Base-by-base conservation (phyloP, 1,284 basidiomycete species). In the Apiotrichum gracile region DNA sequence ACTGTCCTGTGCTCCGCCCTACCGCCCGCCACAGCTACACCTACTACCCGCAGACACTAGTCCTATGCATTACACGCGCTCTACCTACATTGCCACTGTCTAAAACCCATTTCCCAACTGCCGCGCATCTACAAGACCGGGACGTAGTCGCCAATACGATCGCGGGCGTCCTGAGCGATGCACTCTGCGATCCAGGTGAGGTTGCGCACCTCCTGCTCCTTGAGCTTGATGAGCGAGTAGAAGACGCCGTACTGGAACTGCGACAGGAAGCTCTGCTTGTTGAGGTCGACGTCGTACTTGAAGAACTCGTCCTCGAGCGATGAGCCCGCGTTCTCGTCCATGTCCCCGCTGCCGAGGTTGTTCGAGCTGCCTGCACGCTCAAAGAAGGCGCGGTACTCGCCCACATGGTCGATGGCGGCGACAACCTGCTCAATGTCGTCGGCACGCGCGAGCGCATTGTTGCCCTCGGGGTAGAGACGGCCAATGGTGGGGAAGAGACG, bases 151-250 rank as follows among this genome's bases (percentile, higher is more conserved):
- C 91, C 85, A 76, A 96, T 91, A 76, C 92, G 83, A 68, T 94
- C 89, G 10, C 51, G 51, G 19, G 91, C 91, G 76, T 93, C 87
- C 78, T 96, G 91, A 16, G 90, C 90, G 64, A 96, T 93, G 74
- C 91, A 96, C 78, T 96, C 92, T 51, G 91, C 90, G 74, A 97
- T 93, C 93, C 93, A 97, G 31, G 91, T 94, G 67, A 98, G 75
- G 70, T 91, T 97, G 64, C 96, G 79, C 61, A 98, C 93, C 79
- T 99, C 96, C 79, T 99, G 96, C 79, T 99, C 96, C 81, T 98
- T 98, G 73, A 98, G 80, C 78, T 96, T 97, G 76, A 94, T 81
- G 69, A 92, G 94, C 67, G 85, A 86, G 73, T 93, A 97, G 74
- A 97, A 97, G 35, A 93, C 84, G 33, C 86, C 88, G 66, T 87